Evolutionary conservation across 306 rosid genomes (phyloP), one percentile per base, ranked within the genome.

Genomic region (Medicago lupulina): DNA sequence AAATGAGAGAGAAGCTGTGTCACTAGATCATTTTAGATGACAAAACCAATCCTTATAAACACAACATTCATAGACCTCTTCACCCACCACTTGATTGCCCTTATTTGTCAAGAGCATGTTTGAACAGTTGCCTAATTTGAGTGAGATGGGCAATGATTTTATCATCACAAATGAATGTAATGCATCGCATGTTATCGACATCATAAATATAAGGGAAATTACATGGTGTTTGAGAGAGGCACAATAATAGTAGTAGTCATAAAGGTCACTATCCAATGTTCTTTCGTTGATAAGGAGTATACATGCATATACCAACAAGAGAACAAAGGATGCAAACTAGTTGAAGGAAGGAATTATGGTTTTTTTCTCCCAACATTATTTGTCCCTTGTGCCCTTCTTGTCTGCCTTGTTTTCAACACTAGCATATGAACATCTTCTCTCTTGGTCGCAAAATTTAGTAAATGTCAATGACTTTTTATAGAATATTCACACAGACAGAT

Each of bases 311-410:
- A 69, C 21, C 43, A 81, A 70, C 43, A 40, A 70, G 71, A 82
- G 76, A 82, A 73, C 83, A 78, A 77, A 77, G 75, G 53, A 49
- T 73, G 65, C 47, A 73, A 66, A 73, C 59, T 59, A 72, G 71
- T 8, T 72, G 36, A 53, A 82, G 77, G 76, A 71, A 73, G 77
- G 82, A 72, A 67, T 76, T 54, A 19, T 46, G 79, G 74, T 69
- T 39, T 38, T 80, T 63, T 82, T 82, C 72, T 75, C 31, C 80
- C 8, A 65, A 36, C 90, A 86, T 31, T 38, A 6, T 71, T 77
- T 79, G 86, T 84, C 88, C 83, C 66, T 70, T 81, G 85, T 74
- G 80, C 72, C 87, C 71, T 66, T 78, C 70, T 81, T 85, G 83
- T 85, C 83, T 78, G 19, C 5, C 53, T 58, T 81, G 38, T 61